Conservation (phyloP, 2,329 filamentous ascomycete genomes). For the Penicillium sp. region DNA sequence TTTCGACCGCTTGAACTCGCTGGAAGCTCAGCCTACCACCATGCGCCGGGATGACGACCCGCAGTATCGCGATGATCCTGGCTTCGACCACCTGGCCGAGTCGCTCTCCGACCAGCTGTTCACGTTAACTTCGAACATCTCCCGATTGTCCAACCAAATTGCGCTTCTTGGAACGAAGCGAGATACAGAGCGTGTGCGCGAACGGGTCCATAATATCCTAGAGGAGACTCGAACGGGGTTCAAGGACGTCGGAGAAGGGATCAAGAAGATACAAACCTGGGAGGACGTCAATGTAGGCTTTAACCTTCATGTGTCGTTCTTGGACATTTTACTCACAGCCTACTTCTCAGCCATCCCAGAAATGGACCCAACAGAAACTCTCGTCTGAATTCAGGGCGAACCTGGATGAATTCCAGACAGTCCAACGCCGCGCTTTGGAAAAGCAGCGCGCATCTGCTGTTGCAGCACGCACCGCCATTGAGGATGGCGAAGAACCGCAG, state of each 20-base stretch:
- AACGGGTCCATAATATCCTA: conserved; percentile 81
- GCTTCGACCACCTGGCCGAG: conserved; percentile 79
- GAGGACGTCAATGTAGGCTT: conserved; percentile 71
- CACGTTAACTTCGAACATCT: conserved; percentile 81
- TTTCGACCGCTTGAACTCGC: conserved; percentile 78
- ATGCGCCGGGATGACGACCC: conserved; percentile 67
- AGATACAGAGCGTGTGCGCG: conserved; percentile 85
- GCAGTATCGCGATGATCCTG: conserved; percentile 84
- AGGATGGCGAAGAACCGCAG: conserved; percentile 46
- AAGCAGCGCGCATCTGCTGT: conserved; percentile 85
- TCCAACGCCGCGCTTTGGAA: conserved; percentile 87
- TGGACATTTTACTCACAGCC: conserved; percentile 6
- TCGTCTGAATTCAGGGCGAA: conserved; percentile 88
- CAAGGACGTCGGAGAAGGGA: conserved; percentile 85
- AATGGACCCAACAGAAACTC: conserved; percentile 93
- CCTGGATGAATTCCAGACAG: conserved; percentile 82
- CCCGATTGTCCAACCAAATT: conserved; percentile 78
- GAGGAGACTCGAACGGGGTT: conserved; percentile 84
- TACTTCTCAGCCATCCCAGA: conserved; percentile 72
- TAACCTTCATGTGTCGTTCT: not conserved
- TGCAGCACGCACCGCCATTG: conserved; percentile 76
- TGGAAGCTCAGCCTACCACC: conserved; percentile 74
- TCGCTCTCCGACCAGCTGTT: conserved; percentile 86
- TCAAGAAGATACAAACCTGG: conserved; percentile 89
- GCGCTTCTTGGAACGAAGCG: conserved; percentile 82